Conservation (phyloP, 306 rosid genomes). For the cucumber (Cucumis sativus) region Cucumber_9930_V3 NC_026659.2:23094001-23094500, state of each 20-base stretch:
- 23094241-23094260: not conserved
- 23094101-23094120: not conserved
- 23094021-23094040: no score
- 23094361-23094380: constrained; percentile 13
- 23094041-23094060: no score
- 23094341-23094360: constrained; percentile 1
- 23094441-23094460: not conserved
- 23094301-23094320: not conserved
- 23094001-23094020: no score
- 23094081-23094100: not conserved
- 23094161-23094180: not conserved
- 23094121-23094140: not conserved
- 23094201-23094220: not conserved
- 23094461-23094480: constrained; percentile 6
- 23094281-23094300: not conserved
- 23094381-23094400: constrained; percentile 7
- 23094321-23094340: not conserved
- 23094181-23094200: not conserved
- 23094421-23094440: constrained; percentile 11
- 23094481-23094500: constrained; percentile 9
- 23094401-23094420: constrained; percentile 5
- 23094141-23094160: not conserved
- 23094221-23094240: not conserved
- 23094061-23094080: no score
- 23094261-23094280: not conserved